phyloP scores from a whole-genome alignment of 805 yeast species.

The Hanseniaspora singularis region DNA sequence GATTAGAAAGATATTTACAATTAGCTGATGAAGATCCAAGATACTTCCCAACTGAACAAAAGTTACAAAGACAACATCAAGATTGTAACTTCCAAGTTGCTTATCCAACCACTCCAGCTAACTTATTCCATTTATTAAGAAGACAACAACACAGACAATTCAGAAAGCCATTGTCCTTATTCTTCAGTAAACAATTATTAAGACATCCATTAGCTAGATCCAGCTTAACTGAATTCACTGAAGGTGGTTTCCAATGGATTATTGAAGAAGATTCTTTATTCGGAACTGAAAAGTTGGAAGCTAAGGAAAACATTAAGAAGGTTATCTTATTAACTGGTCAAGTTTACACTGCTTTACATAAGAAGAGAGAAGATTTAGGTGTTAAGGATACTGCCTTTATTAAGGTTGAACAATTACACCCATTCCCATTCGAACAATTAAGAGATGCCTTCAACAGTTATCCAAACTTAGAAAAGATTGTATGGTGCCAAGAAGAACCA shows the following conservation, averaged over 20 bases:
- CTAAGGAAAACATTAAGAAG: slow-evolving; percentile 77
- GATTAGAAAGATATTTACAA: slow-evolving; percentile 93
- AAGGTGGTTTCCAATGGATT: slow-evolving; percentile 88
- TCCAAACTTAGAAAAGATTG: slow-evolving; percentile 75
- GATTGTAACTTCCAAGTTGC: slow-evolving; percentile 97
- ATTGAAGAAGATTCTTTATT: slow-evolving; percentile 86
- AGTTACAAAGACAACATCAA: slow-evolving; percentile 93
- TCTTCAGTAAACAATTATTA: slow-evolving; percentile 86
- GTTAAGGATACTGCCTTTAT: slow-evolving; percentile 79
- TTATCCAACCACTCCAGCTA: slow-evolving; percentile 96
- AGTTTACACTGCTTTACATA: slow-evolving; percentile 83
- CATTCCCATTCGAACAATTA: slow-evolving; percentile 95
- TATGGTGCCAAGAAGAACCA: slow-evolving; percentile 98
- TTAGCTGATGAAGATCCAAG: slow-evolving; percentile 93
- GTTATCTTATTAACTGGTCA: slow-evolving; percentile 81
- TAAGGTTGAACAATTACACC: slow-evolving; percentile 89
- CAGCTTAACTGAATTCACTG: slow-evolving; percentile 68
- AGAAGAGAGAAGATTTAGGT: slow-evolving; percentile 67
- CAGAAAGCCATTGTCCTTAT: slow-evolving; percentile 75
- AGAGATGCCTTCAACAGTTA: slow-evolving; percentile 70
- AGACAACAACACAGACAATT: slow-evolving; percentile 99
- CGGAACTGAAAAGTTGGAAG: slow-evolving; percentile 43
- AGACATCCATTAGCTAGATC: slow-evolving; percentile 98
- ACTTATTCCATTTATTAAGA: slow-evolving; percentile 89
- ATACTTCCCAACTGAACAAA: slow-evolving; percentile 77